Percentiles rank a stretch among this genome's conserved stretches.
Conservation (phyloP, 768 basidiomycete genomes). For the Mycena polygramma region DNA sequence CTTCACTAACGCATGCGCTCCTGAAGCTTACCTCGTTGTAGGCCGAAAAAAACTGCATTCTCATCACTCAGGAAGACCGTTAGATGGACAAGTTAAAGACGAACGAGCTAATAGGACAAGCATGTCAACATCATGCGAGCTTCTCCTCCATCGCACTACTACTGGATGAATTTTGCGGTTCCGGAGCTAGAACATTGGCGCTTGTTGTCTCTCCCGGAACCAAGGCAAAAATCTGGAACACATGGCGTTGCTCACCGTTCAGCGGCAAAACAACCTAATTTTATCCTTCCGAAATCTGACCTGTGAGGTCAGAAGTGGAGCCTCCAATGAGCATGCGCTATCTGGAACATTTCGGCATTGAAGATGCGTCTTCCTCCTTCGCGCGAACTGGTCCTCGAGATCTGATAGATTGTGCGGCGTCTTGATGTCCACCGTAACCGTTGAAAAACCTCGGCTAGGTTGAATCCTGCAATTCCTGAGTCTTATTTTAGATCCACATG, state of each 20-base stretch:
- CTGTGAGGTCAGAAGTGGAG: not conserved
- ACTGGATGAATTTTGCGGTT: conserved; percentile 2
- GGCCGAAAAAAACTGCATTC: too few relatives aligned
- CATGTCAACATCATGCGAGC: not conserved
- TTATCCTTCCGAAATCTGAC: not conserved
- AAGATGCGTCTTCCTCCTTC: conserved; percentile 7
- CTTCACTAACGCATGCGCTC: too few relatives aligned
- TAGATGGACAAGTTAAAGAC: too few relatives aligned
- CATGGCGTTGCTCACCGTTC: not conserved
- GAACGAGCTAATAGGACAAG: not conserved
- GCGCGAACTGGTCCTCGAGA: not conserved
- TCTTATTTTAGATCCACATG: conserved; percentile 1
- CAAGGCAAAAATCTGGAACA: not conserved
- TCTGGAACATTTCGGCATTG: conserved; percentile 1
- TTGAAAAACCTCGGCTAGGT: conserved; percentile 26
- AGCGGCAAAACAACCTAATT: conserved; percentile 12
- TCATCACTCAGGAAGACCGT: too few relatives aligned
- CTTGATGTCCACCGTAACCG: not conserved
- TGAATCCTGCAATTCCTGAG: not conserved
- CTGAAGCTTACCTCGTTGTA: too few relatives aligned
- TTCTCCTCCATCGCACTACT: not conserved
- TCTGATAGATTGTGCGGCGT: conserved; percentile 4
- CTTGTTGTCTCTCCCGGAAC: not conserved
- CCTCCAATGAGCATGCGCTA: not conserved
- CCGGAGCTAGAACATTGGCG: conserved; percentile 7